Base-by-base conservation (phyloP, 352 stramenopile genomes). In the Phytophthora megakarya region DNA sequence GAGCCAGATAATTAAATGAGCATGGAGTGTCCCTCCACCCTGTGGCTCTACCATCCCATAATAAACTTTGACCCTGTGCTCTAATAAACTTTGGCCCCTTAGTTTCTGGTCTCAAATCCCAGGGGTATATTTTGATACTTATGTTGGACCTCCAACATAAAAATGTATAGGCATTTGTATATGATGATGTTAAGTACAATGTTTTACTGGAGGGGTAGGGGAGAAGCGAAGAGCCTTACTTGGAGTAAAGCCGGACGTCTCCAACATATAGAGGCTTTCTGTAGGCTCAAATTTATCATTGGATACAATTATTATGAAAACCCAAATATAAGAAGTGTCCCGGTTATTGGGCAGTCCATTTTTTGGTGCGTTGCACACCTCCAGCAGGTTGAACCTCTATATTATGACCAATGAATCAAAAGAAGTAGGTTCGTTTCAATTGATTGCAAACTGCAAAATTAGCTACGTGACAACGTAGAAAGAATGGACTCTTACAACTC, bases 151-250 rank as follows among this genome's bases (percentile, higher is more conserved):
- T 52, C 10, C 26, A 46, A 65, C 47, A 58, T 65, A 52, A 53
- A 3, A 50, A 40, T 46, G 42, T 58, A 52, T 58, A 48, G 21
- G n/a, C 33, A 33, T 53, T 65, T 49, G 57, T 65, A 65, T 65
- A 6, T 5, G 5, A 5, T 3, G 9, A 0, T 1, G 8, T 35
- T 40, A 52, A n/a, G 28, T n/a, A 4, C 26, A 23, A 37, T 32
- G 49, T 50, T 55, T 40, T 10, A 9, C 5, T 5, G 50, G 5
- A 19, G 25, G 28, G 7, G 6, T 64, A 37, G 8, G 46, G 28
- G 30, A 12, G 19, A 37, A 35, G 30, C 10, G 30, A 35, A 7
- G 30, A 35, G 8, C 3, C 30, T 7, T 15, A 5, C 30, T 15
- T 3, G 10, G 44, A 54, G 40, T 37, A 32, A 38, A 57, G 49